Conservation (phyloP, 441 rosid genomes). For the Francoa sonchifolia region DNA sequence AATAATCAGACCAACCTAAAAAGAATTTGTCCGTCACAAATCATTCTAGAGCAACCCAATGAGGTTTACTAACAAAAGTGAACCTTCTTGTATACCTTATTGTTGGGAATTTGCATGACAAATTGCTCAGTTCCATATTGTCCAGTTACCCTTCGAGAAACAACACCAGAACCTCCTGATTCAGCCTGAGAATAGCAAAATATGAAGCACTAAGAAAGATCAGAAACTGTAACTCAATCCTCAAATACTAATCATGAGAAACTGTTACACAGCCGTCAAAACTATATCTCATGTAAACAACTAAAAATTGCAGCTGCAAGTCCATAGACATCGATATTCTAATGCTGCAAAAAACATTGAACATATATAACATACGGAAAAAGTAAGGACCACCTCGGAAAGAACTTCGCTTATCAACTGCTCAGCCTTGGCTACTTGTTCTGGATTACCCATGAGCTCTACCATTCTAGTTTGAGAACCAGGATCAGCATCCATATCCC, state of each 20-base stretch:
- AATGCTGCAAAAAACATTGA: neutral
- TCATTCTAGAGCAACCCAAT: constrained; percentile 4
- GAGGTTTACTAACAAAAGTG: constrained; percentile 3
- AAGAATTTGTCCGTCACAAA: constrained; percentile 17
- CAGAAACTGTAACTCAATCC: no score
- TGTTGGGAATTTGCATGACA: constrained; percentile 66
- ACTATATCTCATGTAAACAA: no score
- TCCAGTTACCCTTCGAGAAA: constrained; percentile 61
- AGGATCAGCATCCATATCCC: constrained; percentile 89
- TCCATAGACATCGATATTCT: no score
- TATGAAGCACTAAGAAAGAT: neutral
- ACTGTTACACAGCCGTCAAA: neutral
- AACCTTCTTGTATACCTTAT: constrained; percentile 45
- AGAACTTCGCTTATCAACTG: constrained; percentile 83
- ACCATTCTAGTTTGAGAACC: constrained; percentile 52
- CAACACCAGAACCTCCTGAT: constrained; percentile 71
- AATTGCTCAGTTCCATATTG: constrained; percentile 68
- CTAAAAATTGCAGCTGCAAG: no score
- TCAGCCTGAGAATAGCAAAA: no score
- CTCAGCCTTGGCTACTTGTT: constrained; percentile 79
- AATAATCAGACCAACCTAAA: constrained; percentile 93
- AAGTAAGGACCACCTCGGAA: constrained; percentile 39
- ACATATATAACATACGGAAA: neutral
- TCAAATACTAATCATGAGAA: neutral
- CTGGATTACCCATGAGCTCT: constrained; percentile 72